Base-by-base conservation (phyloP, 78 protist genomes). In the Corallochytrium limacisporum region DNA sequence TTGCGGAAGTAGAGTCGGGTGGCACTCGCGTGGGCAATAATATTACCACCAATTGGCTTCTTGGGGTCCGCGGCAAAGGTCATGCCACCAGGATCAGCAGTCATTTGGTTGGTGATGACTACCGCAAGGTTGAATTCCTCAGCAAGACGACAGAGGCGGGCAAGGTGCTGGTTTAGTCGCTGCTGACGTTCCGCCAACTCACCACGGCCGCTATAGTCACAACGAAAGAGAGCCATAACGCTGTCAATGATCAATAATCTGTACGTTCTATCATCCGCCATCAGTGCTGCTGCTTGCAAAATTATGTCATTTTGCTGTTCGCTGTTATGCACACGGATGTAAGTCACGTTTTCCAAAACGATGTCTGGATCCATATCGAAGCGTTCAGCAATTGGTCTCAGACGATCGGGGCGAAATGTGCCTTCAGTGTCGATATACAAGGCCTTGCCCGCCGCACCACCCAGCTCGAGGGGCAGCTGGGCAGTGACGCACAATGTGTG, bases 361-460 rank as follows among this genome's bases (percentile, higher is more conserved):
- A 81, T 93, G 18, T 87, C 71, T 28, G 76, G 73, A 29, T 73
- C 69, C 36, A 91, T 51, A 32, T 67, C 77, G 56, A 57, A 86
- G 26, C 89, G 84, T 33, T 89, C 94, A 4, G 98, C 97, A 40
- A 95, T 93, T 20, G 82, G 78, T 15, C 69, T 33, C 12, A 94
- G 74, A 13, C 98, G 69, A 38, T 95, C 93, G 10, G 99, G 99
- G 13, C 99, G 83, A 70, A 92, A 93, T 6, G 96, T 89, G 7
- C 97, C 99, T 50, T 97, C 99, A 0, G 99, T 97, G 72, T 97
- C 99, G 43, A 97, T 90, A 65, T 89, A 97, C 49, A 92, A 55
- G 20, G 95, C 98, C 56, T 90, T 84, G 22, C 98, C 99, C 42
- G 86, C 93, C n/a, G 79, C 97, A 28, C 98, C 98, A 39, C 97